Evolutionary conservation across 2,329 filamentous ascomycete species (phyloP).

Genomic region (Plenodomus biglobosus): DNA sequence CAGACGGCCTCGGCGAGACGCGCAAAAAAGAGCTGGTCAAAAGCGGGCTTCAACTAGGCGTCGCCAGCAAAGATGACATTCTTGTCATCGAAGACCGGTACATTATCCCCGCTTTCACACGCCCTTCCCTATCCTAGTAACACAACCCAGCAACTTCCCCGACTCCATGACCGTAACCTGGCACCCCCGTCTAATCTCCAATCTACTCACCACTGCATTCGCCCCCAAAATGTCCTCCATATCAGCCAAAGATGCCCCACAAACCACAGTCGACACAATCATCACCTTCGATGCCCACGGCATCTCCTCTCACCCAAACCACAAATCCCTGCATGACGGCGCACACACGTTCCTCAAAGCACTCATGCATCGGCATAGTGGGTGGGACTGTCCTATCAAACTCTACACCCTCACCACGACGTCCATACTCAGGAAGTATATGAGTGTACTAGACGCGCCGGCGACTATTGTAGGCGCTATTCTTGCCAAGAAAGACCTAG

Average conservation of each 20-base stretch:
- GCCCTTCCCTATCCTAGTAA: not conserved
- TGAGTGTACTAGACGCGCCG: slow-evolving; percentile 73
- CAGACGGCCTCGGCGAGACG: slow-evolving; percentile 81
- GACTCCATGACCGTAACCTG: slow-evolving; percentile 85
- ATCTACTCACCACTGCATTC: slow-evolving; percentile 72
- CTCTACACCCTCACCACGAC: slow-evolving; percentile 83
- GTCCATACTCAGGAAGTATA: slow-evolving; percentile 76
- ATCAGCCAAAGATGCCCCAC: slow-evolving; percentile 49
- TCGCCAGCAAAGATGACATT: slow-evolving; percentile 75
- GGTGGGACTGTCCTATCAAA: slow-evolving; percentile 72
- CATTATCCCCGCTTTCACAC: slow-evolving; percentile 12
- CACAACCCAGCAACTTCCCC: slow-evolving; percentile 64
- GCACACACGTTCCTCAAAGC: slow-evolving; percentile 70
- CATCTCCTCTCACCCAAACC: slow-evolving; percentile 88
- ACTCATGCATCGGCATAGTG: slow-evolving; percentile 65
- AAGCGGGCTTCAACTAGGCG: slow-evolving; percentile 74
- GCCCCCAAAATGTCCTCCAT: slow-evolving; percentile 61
- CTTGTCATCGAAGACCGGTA: slow-evolving; percentile 80
- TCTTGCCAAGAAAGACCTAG: slow-evolving; percentile 53
- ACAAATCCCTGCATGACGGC: slow-evolving; percentile 84
- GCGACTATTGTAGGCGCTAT: slow-evolving; percentile 65
- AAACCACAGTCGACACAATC: slow-evolving; percentile 71
- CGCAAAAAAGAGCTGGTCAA: slow-evolving; percentile 81
- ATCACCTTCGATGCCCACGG: slow-evolving; percentile 87
- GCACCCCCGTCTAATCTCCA: slow-evolving; percentile 69